A percentile compares a stretch with the other conserved stretches of the same genome.
phyloP scores from a whole-genome alignment of 441 rosid species.

The Capsella rubella region DNA sequence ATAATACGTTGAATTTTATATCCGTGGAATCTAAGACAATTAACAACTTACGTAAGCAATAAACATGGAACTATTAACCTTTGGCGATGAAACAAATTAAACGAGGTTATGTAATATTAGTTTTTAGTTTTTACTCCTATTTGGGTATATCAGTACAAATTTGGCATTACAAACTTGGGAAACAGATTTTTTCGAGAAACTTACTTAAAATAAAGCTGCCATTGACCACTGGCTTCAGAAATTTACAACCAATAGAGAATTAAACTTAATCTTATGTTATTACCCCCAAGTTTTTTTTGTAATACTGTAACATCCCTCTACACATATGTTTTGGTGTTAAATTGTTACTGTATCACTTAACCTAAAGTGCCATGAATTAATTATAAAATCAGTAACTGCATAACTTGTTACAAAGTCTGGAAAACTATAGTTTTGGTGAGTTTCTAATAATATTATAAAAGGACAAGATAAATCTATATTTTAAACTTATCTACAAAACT shows the following conservation, averaged over 20 bases:
- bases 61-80: no score
- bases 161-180: background rate
- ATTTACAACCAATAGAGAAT: background rate
- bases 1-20: background rate
- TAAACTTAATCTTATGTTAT: background rate
- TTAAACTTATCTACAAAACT: background rate
- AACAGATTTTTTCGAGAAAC: background rate
- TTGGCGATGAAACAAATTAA: background rate
- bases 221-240: background rate
- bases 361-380: no score
- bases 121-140: background rate
- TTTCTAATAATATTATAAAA: no score
- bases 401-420: no score
- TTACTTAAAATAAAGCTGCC: constrained; percentile 5
- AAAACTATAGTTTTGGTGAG: no score
- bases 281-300: background rate
- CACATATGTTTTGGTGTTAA: no score
- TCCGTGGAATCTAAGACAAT: background rate
- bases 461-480: no score
- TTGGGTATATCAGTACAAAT: background rate
- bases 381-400: no score
- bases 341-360: no score
- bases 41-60: no score
- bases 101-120: background rate
- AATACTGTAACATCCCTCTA: no score